Evolutionary conservation across 176 grass and related monocot species (phyloP).

Genomic region (Oryza longistaminata): DNA sequence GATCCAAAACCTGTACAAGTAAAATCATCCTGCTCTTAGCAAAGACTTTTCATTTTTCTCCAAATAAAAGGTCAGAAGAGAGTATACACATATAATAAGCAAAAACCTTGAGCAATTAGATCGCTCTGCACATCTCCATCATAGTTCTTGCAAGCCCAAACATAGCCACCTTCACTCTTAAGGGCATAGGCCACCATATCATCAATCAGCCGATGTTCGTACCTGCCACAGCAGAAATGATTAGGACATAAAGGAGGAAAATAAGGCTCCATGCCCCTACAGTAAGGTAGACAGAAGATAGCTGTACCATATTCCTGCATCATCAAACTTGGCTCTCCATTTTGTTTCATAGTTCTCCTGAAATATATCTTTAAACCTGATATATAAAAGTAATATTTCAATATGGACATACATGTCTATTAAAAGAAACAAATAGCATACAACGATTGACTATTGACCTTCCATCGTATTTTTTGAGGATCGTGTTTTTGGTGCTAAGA

Average conservation of each 20-base stretch:
- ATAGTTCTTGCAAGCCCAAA: constrained; percentile 99
- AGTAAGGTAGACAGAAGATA: constrained; percentile 21
- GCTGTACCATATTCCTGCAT: constrained; percentile 83
- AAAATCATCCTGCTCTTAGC: background rate
- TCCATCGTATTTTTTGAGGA: constrained; percentile 95
- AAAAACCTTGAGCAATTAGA: constrained; percentile 83
- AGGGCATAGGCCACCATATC: constrained; percentile 98
- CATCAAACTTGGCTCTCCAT: constrained; percentile 78
- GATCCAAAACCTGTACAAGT: constrained; percentile 71
- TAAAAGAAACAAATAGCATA: constrained; percentile 13
- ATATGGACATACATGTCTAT: constrained; percentile 6
- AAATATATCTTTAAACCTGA: constrained; percentile 96
- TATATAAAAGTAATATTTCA: background rate
- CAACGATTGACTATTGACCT: constrained; percentile 44
- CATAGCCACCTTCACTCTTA: constrained; percentile 94
- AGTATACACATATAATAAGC: background rate
- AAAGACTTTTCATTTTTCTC: background rate
- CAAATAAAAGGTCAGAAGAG: background rate
- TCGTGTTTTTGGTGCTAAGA: constrained; percentile 98
- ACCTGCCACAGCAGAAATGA: constrained; percentile 50
- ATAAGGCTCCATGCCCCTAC: background rate
- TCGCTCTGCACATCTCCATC: constrained; percentile 96
- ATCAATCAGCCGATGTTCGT: constrained; percentile 96
- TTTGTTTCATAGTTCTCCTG: constrained; percentile 82
- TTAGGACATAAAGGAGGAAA: background rate